These are phyloP conservation scores for Arctium lappa DNA, from an alignment of 129 eudicot species.

Conservation along the genomic window DNA sequence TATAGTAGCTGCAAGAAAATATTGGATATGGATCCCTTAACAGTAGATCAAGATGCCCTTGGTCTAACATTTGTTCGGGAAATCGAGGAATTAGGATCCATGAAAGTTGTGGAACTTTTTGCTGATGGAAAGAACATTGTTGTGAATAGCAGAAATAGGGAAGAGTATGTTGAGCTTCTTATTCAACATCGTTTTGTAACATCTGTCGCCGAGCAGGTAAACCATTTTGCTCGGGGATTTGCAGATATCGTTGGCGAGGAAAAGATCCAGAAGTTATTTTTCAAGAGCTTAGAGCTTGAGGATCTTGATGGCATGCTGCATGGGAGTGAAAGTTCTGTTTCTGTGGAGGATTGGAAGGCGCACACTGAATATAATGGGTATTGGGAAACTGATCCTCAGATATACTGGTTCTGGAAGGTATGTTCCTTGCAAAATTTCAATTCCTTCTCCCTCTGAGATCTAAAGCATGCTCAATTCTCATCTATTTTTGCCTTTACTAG, in stretches of 20 bases:
- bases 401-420: constrained; percentile 96
- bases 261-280: constrained; percentile 36
- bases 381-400: constrained; percentile 64
- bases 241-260: constrained; percentile 46
- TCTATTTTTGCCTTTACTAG: neutral
- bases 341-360: constrained; percentile 83
- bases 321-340: constrained; percentile 71
- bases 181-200: constrained; percentile 59
- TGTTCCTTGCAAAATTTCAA: neutral
- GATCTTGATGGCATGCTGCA: constrained; percentile 79
- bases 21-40: constrained; percentile 77
- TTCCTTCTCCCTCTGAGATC: neutral
- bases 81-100: constrained; percentile 67
- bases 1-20: constrained; percentile 80
- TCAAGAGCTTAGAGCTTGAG: constrained; percentile 58
- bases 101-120: constrained; percentile 72
- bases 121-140: constrained; percentile 48
- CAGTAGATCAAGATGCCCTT: constrained; percentile 71
- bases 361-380: constrained; percentile 87
- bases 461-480: neutral
- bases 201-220: constrained; percentile 63
- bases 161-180: constrained; percentile 63
- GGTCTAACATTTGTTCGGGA: constrained; percentile 78
- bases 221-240: constrained; percentile 62
- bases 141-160: constrained; percentile 78